Percentiles rank a stretch among this genome's conserved stretches.
These are phyloP conservation scores for Dothistroma pini DNA, from an alignment of 2,329 filamentous ascomycete genomes.

Conservation along the genomic window DNA sequence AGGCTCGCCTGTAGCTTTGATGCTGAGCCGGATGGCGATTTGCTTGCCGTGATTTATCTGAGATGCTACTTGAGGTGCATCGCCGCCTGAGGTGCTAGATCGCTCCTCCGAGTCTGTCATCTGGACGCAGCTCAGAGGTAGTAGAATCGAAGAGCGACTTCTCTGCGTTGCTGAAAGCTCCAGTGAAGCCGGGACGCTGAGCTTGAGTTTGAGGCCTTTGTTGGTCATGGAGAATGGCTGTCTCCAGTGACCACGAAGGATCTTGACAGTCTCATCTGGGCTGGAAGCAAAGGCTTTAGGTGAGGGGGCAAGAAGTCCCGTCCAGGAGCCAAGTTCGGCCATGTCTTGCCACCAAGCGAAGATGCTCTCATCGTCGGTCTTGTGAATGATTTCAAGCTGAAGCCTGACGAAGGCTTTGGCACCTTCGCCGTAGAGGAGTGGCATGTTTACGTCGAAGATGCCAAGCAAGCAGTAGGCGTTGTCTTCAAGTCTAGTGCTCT, in stretches of 20 bases:
- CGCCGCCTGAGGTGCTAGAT: not conserved
- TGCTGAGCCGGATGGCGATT: constrained; percentile 2
- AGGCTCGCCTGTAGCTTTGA: constrained; percentile 1
- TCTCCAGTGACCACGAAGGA: not conserved
- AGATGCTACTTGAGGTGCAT: not conserved
- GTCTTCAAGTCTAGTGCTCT: constrained; percentile 30
- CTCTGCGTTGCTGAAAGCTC: not conserved
- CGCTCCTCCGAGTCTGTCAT: not conserved
- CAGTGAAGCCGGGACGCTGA: constrained; percentile 5
- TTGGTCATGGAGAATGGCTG: constrained; percentile 4
- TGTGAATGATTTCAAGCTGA: constrained; percentile 18
- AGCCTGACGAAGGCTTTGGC: constrained; percentile 14
- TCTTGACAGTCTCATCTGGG: not conserved
- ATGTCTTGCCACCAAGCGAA: constrained; percentile 15
- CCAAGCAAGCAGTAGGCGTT: constrained; percentile 31
- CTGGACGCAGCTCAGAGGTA: constrained; percentile 7
- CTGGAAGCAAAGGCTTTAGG: not conserved
- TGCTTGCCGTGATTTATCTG: constrained; percentile 1
- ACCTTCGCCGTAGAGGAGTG: constrained; percentile 35
- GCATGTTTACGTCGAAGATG: constrained; percentile 31
- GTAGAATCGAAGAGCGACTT: not conserved
- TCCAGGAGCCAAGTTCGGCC: constrained; percentile 1
- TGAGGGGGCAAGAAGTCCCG: constrained; percentile 1
- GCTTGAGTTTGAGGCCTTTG: constrained; percentile 7
- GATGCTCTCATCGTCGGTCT: constrained; percentile 15